Evolutionary conservation across 2,329 filamentous ascomycete genomes (phyloP).

Genomic region (Alternaria conjuncta): DNA sequence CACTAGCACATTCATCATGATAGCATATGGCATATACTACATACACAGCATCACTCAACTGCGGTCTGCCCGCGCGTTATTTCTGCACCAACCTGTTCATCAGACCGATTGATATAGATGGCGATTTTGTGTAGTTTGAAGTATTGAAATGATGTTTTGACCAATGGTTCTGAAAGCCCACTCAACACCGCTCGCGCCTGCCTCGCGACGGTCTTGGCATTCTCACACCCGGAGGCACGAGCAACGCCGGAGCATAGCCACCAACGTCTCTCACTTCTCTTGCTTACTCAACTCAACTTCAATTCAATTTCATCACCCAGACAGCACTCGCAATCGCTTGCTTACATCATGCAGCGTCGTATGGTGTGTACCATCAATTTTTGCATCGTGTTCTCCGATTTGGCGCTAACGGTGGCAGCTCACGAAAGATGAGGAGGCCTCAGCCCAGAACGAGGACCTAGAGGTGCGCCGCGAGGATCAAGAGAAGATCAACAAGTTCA

Average conservation of each 20-base stretch:
- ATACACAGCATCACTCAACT: too few species aligned
- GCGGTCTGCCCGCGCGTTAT: too few species aligned
- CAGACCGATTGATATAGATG: neutral
- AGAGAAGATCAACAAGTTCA: conserved; percentile 98
- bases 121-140: neutral
- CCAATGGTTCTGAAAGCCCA: neutral
- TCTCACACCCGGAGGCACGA: conserved; percentile 7
- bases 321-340: neutral
- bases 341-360: conserved; percentile 49
- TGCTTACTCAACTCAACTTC: neutral
- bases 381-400: conserved; percentile 1
- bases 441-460: conserved; percentile 77
- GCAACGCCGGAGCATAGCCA: conserved; percentile 4
- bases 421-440: conserved; percentile 86
- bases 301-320: neutral
- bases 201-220: conserved; percentile 7
- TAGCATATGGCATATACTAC: too few species aligned
- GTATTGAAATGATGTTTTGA: neutral
- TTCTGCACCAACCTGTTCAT: too few species aligned
- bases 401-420: conserved; percentile 65
- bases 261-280: neutral
- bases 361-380: conserved; percentile 48
- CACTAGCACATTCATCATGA: too few species aligned
- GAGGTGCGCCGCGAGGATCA: conserved; percentile 97
- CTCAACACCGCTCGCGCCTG: neutral